Evolutionary conservation across 352 stramenopile species (phyloP), one percentile per base, ranked within the genome.

Genomic region (Globisporangium mamillatum): DNA sequence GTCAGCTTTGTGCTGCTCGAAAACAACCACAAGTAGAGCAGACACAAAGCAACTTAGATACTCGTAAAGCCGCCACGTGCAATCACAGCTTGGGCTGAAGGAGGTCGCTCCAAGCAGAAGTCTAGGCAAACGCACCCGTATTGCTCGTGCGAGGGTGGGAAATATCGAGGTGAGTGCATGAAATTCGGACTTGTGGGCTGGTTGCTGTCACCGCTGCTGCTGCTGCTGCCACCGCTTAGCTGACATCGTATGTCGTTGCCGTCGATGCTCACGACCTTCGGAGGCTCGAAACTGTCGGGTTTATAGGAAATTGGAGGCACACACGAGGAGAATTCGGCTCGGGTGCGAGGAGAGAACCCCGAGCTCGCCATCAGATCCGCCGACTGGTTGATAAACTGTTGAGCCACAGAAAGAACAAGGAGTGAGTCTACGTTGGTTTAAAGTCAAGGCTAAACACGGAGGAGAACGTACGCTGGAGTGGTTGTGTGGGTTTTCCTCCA

Each of bases 361-460:
- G 82, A 92, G 56, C 79, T 92, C n/a, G 81, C 82, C 63, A 83
- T 68, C 50, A 82, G 60, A 58, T 92, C 85, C 0, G 81, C 71
- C 7, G 76, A 72, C 36, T 90, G 78, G 70, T 88, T 91, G 66
- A 90, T 85, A 55, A 90, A 91, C 83, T 92, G 29, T 32, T 32
- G 29, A 32, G 4, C 4, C 4, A 41, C 3, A 68, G 59, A 46
- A 14, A 69, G 6, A 18, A 5, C 38, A 14, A 62, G 60, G 6
- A 12, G 55, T 75, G 9, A 73, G 60, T 20, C 4, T 18, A 20
- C 55, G 64, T 64, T 57, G 44, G 66, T 64, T 34, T 60, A 60
- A 27, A 63, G 6, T 0, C n/a, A 67, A 50, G 20, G n/a, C 12
- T 27, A 20, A 12, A 22, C 3, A 36, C 24, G 9, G 6, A 46